Evolutionary conservation across 1,284 basidiomycete species (phyloP), one percentile per base, ranked within the genome.

Genomic region (Laetiporus sulphureus): DNA sequence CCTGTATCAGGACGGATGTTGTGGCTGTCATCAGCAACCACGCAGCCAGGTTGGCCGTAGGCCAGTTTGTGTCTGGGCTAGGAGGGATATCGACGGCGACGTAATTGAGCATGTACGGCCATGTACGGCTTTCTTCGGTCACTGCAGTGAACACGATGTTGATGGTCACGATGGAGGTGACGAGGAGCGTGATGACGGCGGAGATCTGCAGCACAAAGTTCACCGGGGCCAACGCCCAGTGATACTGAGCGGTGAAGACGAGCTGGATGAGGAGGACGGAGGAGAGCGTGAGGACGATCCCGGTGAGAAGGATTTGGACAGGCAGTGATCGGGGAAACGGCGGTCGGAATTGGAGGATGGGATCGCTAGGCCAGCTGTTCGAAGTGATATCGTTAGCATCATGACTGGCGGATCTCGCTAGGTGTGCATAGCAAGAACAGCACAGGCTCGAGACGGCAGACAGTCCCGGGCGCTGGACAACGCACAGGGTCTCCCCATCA

Each of bases 71-170:
- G 41, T 32, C 68, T 65, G 68, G 50, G 23, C 24, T 27, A 0
- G 82, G 82, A 1, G 91, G 92, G 2, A 96, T 81, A 38, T 83
- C 75, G 32, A 95, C 80, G 3, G 88, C 79, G 35, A 94, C 72
- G 61, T 97, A 99, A 48, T 85, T 86, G 40, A 98, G 80, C 83
- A 93, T 94, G 63, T 92, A 97, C 0, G 95, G 95, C 90, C 93
- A 97, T 24, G 66, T 65, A 51, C 77, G 71, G 48, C 85, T 90
- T 50, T 86, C 77, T 2, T 68, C 50, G 4, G 77, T 63, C 3
- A 83, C 71, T 2, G 74, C 67, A 0, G 71, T 60, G 5, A 96
- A 71, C 25, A 95, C 73, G 54, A 92, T 76, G 55, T 79, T 75
- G 41, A 92, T 67, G 2, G 84, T 87, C n/a, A 87, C 84, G 39